These are phyloP conservation scores for Nicotiana benthamiana DNA, from an alignment of 257 asterid genomes.

Conservation along the genomic window DNA sequence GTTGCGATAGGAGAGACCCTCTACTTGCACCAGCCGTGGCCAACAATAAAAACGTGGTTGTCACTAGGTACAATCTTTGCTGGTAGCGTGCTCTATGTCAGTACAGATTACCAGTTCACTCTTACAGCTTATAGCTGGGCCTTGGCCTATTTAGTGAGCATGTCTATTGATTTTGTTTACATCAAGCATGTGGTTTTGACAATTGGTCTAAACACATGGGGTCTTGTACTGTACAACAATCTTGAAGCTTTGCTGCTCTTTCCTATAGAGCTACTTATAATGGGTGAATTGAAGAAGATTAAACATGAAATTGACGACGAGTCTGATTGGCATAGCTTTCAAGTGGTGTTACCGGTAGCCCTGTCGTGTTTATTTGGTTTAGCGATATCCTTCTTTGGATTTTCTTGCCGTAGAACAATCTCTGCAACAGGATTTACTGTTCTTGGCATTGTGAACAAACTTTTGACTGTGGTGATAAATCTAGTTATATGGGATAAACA, in stretches of 20 bases:
- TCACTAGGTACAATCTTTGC: slow-evolving; percentile 80
- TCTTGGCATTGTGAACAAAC: slow-evolving; percentile 85
- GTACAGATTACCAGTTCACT: slow-evolving; percentile 82
- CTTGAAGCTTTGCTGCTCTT: slow-evolving; percentile 86
- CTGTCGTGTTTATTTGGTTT: slow-evolving; percentile 83
- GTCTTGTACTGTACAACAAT: slow-evolving; percentile 86
- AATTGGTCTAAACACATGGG: slow-evolving; percentile 89
- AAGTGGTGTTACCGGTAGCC: slow-evolving; percentile 77
- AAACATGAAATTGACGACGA: slow-evolving; percentile 64
- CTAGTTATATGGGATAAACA: slow-evolving; percentile 86
- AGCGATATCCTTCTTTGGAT: slow-evolving; percentile 89
- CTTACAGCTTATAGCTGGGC: slow-evolving; percentile 88
- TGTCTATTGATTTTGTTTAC: slow-evolving; percentile 91
- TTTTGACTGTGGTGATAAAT: slow-evolving; percentile 86
- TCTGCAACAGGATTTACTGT: slow-evolving; percentile 97
- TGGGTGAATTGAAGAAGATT: slow-evolving; percentile 93
- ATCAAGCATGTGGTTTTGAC: slow-evolving; percentile 98
- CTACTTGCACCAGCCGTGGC: slow-evolving; percentile 91
- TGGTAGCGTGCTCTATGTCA: slow-evolving; percentile 78
- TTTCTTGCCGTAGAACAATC: slow-evolving; percentile 82
- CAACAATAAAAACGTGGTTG: slow-evolving; percentile 60
- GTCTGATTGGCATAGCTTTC: slow-evolving; percentile 60
- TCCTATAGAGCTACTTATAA: slow-evolving; percentile 79
- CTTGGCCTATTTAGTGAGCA: slow-evolving; percentile 73
- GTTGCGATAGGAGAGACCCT: slow-evolving; percentile 92